phyloP scores from a whole-genome alignment of 305 asterid species.

The Rubia peregrina region DNA sequence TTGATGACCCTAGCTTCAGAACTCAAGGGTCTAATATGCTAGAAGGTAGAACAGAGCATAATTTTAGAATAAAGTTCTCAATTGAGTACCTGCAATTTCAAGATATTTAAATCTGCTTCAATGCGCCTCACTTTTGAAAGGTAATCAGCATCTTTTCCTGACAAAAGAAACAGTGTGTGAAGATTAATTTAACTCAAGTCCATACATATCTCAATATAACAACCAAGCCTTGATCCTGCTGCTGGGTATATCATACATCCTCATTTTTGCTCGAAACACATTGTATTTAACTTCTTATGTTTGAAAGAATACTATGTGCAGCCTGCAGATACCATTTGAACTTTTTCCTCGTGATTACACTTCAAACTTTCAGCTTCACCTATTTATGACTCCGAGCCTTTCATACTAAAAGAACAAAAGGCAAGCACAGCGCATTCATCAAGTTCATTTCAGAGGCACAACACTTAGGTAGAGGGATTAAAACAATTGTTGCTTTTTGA shows the following conservation, averaged over 20 bases:
- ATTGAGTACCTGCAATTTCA: constrained; percentile 61
- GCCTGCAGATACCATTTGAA: neutral
- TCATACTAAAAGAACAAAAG: neutral
- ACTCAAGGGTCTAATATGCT: neutral
- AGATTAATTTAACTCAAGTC: neutral
- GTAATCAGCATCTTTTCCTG: constrained; percentile 55
- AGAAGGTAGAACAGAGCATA: neutral
- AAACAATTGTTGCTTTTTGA: neutral
- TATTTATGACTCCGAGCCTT: neutral
- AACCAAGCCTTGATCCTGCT: neutral
- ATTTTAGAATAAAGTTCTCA: neutral
- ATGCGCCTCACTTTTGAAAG: constrained; percentile 66
- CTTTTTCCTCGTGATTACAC: neutral
- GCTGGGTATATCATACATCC: neutral
- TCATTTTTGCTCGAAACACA: neutral
- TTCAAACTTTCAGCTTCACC: neutral
- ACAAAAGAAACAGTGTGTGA: constrained; percentile 1
- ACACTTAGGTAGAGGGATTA: neutral
- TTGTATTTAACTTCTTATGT: neutral
- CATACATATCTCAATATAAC: neutral
- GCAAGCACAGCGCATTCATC: neutral
- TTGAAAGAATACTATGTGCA: neutral
- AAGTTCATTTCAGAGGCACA: constrained; percentile 2
- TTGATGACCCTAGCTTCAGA: neutral
- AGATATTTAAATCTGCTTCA: constrained; percentile 71